phyloP scores from a whole-genome alignment of 495 filamentous ascomycete genomes.

The Lindgomyces ingoldianus region DNA sequence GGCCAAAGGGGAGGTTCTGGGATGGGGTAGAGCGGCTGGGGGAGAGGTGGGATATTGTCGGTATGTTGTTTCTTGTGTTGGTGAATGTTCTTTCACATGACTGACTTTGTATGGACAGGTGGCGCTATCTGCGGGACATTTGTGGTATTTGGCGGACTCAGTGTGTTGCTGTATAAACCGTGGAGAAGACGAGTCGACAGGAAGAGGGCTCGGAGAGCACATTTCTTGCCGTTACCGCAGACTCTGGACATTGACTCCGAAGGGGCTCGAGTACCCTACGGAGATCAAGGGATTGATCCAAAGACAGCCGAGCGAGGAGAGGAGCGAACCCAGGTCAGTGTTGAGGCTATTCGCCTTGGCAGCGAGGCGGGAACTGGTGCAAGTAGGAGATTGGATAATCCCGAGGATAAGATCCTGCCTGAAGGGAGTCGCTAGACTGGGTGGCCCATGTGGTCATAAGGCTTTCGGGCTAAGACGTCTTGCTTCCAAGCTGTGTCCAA shows the following conservation, averaged over 20 bases:
- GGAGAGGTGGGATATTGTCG: slow-evolving; percentile 85
- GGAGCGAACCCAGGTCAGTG: background rate
- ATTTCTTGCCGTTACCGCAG: slow-evolving; percentile 20
- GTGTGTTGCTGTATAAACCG: slow-evolving; percentile 70
- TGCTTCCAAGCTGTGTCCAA: too few species aligned
- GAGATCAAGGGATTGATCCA: background rate
- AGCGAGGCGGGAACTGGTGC: too few species aligned
- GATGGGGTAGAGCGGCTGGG: slow-evolving; percentile 73
- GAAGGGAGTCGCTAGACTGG: too few species aligned
- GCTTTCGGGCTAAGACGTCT: too few species aligned
- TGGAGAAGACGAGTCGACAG: slow-evolving; percentile 68
- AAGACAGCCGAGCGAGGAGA: background rate
- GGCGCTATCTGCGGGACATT: slow-evolving; percentile 83
- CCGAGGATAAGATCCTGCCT: too few species aligned
- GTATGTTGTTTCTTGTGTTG: slow-evolving; percentile 42
- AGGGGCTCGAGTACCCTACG: background rate
- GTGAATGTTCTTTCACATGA: background rate
- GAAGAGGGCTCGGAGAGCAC: slow-evolving; percentile 32
- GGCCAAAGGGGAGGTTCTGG: slow-evolving; percentile 79
- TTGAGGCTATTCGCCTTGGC: too few species aligned
- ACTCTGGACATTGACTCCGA: background rate
- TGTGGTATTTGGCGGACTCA: slow-evolving; percentile 69
- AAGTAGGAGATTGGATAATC: too few species aligned
- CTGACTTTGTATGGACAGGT: slow-evolving; percentile 24
- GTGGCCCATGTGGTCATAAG: too few species aligned